phyloP scores from a whole-genome alignment of 306 rosid genomes.

The Vigna mungo region DNA sequence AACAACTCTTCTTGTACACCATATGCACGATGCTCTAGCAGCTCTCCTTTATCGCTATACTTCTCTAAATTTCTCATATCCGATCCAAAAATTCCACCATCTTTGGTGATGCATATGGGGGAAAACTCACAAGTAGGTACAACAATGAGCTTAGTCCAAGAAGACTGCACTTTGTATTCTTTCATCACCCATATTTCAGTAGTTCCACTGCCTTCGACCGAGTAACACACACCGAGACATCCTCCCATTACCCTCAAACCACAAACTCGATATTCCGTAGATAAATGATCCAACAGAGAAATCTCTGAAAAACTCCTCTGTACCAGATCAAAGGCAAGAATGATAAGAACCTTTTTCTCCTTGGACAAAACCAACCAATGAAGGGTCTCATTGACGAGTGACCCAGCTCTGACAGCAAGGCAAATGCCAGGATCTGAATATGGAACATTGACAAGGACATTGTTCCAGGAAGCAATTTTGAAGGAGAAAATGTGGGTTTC shows the following conservation, averaged over 20 bases:
- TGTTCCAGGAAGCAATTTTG: constrained; percentile 32
- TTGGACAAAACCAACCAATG: constrained; percentile 5
- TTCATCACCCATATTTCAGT: constrained; percentile 37
- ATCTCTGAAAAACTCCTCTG: neutral
- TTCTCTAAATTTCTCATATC: neutral
- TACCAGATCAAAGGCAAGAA: constrained; percentile 14
- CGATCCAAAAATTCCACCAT: constrained; percentile 10
- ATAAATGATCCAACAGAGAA: neutral
- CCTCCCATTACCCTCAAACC: constrained; percentile 9
- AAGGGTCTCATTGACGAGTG: constrained; percentile 6
- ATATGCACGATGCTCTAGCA: neutral
- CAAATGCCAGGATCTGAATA: neutral
- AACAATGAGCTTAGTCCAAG: constrained; percentile 24
- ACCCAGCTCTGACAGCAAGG: neutral
- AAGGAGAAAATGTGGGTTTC: neutral
- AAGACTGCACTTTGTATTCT: constrained; percentile 18
- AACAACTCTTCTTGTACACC: no score
- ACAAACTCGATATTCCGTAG: neutral
- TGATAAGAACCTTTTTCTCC: neutral
- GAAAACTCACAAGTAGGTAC: neutral
- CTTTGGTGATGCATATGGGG: neutral
- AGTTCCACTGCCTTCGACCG: neutral
- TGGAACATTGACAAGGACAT: neutral
- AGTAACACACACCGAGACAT: neutral
- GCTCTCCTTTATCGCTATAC: neutral